These are phyloP conservation scores for Kodamaea alishanica DNA, from an alignment of 1,139 yeast genomes.

Conservation along the genomic window DNA sequence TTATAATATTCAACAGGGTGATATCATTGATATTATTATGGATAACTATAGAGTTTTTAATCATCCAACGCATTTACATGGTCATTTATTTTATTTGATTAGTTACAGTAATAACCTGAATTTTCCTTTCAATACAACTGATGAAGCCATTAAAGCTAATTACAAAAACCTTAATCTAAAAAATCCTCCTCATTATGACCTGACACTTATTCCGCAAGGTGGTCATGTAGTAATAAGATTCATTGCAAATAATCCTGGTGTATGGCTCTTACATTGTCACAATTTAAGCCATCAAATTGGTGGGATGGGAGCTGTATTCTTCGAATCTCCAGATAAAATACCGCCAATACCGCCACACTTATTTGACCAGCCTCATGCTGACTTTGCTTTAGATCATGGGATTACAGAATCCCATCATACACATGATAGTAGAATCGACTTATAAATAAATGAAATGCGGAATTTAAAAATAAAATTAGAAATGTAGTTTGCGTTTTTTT, in stretches of 20 bases:
- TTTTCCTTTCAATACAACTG: constrained; percentile 22
- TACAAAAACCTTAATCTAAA: constrained; percentile 15
- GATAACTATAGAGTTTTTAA: constrained; percentile 24
- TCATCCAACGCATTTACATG: constrained; percentile 38
- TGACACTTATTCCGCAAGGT: constrained; percentile 23
- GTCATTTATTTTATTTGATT: constrained; percentile 29
- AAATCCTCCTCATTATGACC: constrained; percentile 25
- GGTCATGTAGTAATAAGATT: constrained; percentile 29
- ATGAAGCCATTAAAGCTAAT: constrained; percentile 20
- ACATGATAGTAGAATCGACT: constrained; percentile 2
- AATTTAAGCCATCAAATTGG: constrained; percentile 33
- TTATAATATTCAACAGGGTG: constrained; percentile 20
- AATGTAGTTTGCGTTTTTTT: too few species aligned
- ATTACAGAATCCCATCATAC: constrained; percentile 1
- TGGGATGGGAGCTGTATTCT: constrained; percentile 35
- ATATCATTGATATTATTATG: constrained; percentile 27
- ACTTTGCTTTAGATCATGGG: not conserved
- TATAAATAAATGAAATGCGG: too few species aligned
- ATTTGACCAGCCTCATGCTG: constrained; percentile 7
- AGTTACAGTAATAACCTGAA: constrained; percentile 20
- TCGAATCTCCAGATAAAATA: constrained; percentile 22
- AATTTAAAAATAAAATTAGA: too few species aligned
- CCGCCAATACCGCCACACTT: constrained; percentile 13
- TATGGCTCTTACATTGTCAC: constrained; percentile 34
- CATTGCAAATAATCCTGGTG: constrained; percentile 14